A percentile compares a stretch with the other conserved stretches of the same genome.
Evolutionary conservation across 305 asterid genomes (phyloP).

Genomic region (Caryopteris hybrid): DNA sequence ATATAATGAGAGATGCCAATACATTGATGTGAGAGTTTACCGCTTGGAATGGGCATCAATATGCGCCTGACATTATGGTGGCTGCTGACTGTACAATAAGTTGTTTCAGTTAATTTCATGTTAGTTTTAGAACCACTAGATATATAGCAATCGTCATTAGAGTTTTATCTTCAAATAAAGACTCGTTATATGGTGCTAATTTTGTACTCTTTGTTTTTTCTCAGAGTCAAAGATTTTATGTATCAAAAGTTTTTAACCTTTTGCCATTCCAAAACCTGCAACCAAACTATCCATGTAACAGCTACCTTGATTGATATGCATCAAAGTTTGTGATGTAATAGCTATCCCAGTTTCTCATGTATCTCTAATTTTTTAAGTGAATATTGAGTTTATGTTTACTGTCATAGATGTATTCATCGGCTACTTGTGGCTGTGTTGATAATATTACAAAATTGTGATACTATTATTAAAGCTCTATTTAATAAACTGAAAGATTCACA

Average conservation of each 20-base stretch:
- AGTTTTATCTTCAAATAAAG: neutral
- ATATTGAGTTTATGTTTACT: constrained; percentile 1
- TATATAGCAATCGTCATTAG: neutral
- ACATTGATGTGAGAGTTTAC: neutral
- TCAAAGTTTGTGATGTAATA: neutral
- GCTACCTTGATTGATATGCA: neutral
- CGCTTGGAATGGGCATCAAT: neutral
- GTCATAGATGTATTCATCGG: neutral
- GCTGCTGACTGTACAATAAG: neutral
- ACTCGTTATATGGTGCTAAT: neutral
- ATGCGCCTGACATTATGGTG: neutral
- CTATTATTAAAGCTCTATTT: neutral
- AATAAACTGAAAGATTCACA: neutral
- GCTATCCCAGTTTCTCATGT: neutral
- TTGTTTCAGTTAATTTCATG: neutral
- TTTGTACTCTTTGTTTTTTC: neutral
- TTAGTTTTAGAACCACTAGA: neutral
- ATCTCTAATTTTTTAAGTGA: neutral
- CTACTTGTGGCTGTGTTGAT: neutral
- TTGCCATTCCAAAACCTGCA: neutral
- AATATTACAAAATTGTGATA: neutral
- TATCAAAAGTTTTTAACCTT: neutral
- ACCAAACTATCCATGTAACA: neutral
- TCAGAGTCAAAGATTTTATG: neutral
- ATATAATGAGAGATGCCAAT: neutral